Evolutionary conservation across 306 rosid species (phyloP).

Genomic region (Hippophae gyantsensis): DNA sequence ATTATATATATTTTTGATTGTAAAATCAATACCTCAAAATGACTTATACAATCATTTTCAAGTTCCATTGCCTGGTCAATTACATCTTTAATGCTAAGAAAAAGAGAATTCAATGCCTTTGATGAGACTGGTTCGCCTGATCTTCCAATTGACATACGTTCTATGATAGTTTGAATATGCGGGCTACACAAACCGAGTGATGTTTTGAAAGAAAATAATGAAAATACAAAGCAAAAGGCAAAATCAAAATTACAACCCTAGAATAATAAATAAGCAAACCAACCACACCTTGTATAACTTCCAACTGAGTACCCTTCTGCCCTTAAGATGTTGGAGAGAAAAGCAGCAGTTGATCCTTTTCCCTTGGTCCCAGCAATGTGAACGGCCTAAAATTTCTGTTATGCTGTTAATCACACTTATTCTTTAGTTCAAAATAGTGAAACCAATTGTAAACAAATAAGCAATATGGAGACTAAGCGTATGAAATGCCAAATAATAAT

Average conservation of each 20-base stretch:
- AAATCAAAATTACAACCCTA: not conserved
- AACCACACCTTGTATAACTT: constrained; percentile 67
- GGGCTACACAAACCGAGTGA: constrained; percentile 51
- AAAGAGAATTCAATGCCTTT: constrained; percentile 45
- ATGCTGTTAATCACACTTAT: constrained; percentile 12
- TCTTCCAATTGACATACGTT: constrained; percentile 67
- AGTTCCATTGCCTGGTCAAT: constrained; percentile 48
- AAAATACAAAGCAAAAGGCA: constrained; percentile 5
- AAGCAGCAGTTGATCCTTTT: constrained; percentile 61
- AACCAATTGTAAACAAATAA: not conserved
- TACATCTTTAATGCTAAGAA: constrained; percentile 34
- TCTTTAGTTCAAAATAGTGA: not conserved
- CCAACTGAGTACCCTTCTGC: constrained; percentile 82
- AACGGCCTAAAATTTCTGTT: constrained; percentile 30
- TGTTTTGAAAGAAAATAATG: constrained; percentile 20
- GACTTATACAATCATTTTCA: constrained; percentile 65
- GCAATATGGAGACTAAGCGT: not conserved
- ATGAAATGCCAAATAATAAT: not conserved
- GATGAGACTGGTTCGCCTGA: constrained; percentile 55
- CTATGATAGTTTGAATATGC: constrained; percentile 76
- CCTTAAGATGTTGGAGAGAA: constrained; percentile 63
- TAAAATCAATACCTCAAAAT: constrained; percentile 61
- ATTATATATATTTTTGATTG: no score
- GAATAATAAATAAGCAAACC: no score
- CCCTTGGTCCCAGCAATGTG: constrained; percentile 51